Evolutionary conservation across 2,329 filamentous ascomycete species (phyloP).

Genomic region (Diaporthe vaccinii): DNA sequence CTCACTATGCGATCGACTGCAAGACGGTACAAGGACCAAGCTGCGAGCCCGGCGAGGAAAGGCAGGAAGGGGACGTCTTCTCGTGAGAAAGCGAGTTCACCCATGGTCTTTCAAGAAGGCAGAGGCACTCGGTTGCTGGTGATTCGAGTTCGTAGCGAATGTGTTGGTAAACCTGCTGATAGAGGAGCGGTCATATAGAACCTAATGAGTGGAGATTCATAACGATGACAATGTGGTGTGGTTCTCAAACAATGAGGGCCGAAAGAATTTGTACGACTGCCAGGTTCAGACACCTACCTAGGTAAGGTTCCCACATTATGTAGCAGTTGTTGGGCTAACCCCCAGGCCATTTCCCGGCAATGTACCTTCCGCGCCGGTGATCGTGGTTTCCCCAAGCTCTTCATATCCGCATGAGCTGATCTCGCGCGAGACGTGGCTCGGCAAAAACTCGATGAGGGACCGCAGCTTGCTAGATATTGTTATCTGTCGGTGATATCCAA

Average conservation of each 20-base stretch:
- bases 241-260: neutral
- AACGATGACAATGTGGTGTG: neutral
- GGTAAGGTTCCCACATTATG: neutral
- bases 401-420: neutral
- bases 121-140: too few relatives aligned
- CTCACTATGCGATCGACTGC: constrained; percentile 38
- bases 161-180: neutral
- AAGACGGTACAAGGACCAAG: constrained; percentile 40
- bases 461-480: neutral
- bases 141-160: neutral
- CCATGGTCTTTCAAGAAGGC: neutral
- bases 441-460: too few relatives aligned
- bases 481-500: neutral
- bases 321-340: neutral
- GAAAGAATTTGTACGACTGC: neutral
- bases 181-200: neutral
- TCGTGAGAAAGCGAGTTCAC: neutral
- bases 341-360: neutral
- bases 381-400: neutral
- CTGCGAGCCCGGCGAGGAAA: constrained; percentile 41
- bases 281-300: neutral
- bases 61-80: constrained; percentile 42
- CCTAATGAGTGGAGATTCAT: neutral
- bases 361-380: neutral
- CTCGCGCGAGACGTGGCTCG: neutral